Evolutionary conservation across 139 green algal genomes (phyloP), one percentile per base, ranked within the genome.

Genomic region (Tetraselmis chui): DNA sequence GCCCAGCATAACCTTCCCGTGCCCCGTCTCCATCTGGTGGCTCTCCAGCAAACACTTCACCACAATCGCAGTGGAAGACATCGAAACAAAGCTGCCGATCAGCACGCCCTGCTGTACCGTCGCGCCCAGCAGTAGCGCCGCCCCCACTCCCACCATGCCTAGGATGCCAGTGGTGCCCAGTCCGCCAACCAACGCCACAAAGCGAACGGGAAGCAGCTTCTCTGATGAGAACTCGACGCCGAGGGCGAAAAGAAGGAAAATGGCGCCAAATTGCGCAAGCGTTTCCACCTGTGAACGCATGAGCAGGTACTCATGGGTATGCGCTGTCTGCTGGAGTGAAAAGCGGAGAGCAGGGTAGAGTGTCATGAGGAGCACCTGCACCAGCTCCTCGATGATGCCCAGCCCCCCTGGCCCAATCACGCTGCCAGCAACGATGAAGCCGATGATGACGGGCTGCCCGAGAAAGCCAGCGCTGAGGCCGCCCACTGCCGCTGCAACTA

Each of bases 231-330:
- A 90, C 83, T 92, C 88, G 26, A 91, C 32, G 2, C 88, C 88
- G 28, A 92, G 82, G 1, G 79, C 32, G 78, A 92, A 91, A 0
- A 92, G 85, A 25, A 92, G 76, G 81, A 92, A 90, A 28, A 92
- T 82, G 27, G 91, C 83, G n/a, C 88, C 88, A 78, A 92, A 88
- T 76, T 92, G 88, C 59, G 87, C 87, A 22, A 92, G 67, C 28
- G 88, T 92, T 76, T 92, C 88, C 45, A 67, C 45, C n/a, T n/a
- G n/a, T n/a, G n/a, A n/a, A n/a, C n/a, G n/a, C n/a, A n/a, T n/a
- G n/a, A n/a, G n/a, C n/a, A n/a, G n/a, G n/a, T n/a, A n/a, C n/a
- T n/a, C n/a, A n/a, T n/a, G n/a, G n/a, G n/a, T n/a, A n/a, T n/a
- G n/a, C n/a, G n/a, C n/a, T n/a, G n/a, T n/a, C n/a, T n/a, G n/a